These are phyloP conservation scores for Naganishia antarctica DNA, from an alignment of 768 basidiomycete genomes.

Conservation along the genomic window DNA sequence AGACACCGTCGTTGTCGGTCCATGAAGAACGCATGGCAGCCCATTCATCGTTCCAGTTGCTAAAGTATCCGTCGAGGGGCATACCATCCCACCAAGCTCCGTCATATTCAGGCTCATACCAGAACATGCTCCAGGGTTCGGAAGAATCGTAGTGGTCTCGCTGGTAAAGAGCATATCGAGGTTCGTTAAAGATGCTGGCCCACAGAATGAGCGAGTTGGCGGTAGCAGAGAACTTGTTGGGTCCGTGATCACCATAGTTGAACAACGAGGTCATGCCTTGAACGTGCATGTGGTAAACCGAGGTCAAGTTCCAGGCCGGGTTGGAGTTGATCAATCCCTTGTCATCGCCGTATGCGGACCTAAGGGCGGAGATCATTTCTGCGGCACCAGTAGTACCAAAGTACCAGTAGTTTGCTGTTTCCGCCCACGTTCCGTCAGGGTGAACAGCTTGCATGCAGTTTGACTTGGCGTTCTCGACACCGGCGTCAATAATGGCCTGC, in stretches of 20 bases:
- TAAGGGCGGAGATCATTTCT: conserved; percentile 76
- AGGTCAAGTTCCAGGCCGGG: conserved; percentile 66
- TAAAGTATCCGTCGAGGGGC: conserved; percentile 76
- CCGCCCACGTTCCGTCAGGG: conserved; percentile 82
- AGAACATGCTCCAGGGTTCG: conserved; percentile 80
- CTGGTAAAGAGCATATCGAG: conserved; percentile 78
- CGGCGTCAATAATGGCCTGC: conserved; percentile 60
- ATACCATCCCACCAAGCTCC: conserved; percentile 91
- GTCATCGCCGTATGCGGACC: conserved; percentile 78
- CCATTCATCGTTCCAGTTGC: conserved; percentile 71
- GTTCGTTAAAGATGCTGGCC: conserved; percentile 62
- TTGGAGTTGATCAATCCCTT: conserved; percentile 69
- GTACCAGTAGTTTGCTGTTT: conserved; percentile 69
- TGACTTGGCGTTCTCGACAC: conserved; percentile 66
- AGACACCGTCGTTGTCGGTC: conserved; percentile 79
- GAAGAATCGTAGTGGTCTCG: conserved; percentile 78
- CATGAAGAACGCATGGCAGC: conserved; percentile 84
- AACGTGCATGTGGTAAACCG: conserved; percentile 83
- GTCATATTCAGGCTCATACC: conserved; percentile 76
- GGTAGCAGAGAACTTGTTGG: conserved; percentile 91
- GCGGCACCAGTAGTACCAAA: conserved; percentile 88
- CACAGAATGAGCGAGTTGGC: conserved; percentile 84
- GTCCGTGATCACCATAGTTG: conserved; percentile 64
- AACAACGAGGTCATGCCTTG: conserved; percentile 69
- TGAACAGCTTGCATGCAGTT: conserved; percentile 63